Evolutionary conservation across 495 filamentous ascomycete species (phyloP), one percentile per base, ranked within the genome.

Genomic region (Hypoxylon cercidicola): DNA sequence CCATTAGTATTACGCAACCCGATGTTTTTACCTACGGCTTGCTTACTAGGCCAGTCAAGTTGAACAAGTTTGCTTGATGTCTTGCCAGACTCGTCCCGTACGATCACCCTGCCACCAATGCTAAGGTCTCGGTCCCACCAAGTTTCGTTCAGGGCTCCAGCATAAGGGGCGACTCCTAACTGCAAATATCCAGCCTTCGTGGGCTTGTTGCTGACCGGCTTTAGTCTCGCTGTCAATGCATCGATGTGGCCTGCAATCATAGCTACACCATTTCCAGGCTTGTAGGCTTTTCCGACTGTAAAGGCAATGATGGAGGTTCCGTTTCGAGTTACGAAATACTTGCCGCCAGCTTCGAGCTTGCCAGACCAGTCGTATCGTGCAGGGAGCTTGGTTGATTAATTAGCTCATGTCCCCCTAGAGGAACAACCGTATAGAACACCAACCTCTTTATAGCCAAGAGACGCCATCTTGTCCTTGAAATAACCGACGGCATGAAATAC

Each of bases 41-140:
- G 50, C 74, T 55, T 74, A 82, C 75, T 89, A 1, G 95, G 95
- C 91, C 93, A 97, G 71, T 89, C 90, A 25, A 97, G 82, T 76
- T 97, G 94, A 19, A 96, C 93, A 28, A 97, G 79, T 79, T 89
- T 93, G 37, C 84, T 87, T 47, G 87, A 84, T 25, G 96, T 90
- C 83, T 93, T 97, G 61, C 91, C 92, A 2, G 84, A 86, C 2
- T 81, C 69, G 60, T 96, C 87, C 66, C 88, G 89, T 19, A 97
- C 88, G 32, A 97, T 80, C 7, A 99, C 93, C 39, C 91, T 84
- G 9, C 95, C 95, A 47, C 92, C 95, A 65, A 97, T 89, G 47
- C 90, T 88, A 39, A 99, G 83, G 77, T 99, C 95, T 13, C 94
- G 84, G 78, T 97, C 93, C 92, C 91, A 97, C 93, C 93, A 97